Conservation (phyloP, 2,329 filamentous ascomycete genomes). For the Rachicladosporium sp. region DNA sequence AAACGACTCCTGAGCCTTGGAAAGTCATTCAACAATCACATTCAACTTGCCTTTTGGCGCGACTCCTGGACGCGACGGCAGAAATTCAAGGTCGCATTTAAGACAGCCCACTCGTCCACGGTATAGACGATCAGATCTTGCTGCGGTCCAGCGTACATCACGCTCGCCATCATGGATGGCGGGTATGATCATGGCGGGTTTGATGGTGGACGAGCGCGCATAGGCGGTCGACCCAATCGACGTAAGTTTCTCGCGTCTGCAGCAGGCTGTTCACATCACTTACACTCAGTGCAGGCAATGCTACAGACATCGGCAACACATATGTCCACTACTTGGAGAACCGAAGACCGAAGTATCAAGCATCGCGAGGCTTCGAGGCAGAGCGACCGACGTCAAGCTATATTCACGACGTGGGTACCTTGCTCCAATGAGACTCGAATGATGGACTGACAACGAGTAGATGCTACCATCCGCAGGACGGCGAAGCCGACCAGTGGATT, state of each 20-base stretch:
- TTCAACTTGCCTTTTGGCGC: no score
- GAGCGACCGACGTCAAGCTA: slow-evolving; percentile 84
- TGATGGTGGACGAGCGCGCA: slow-evolving; percentile 11
- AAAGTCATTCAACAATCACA: no score
- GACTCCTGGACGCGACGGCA: no score
- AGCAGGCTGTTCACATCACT: not conserved
- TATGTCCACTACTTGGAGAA: slow-evolving; percentile 70
- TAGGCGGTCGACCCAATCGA: slow-evolving; percentile 12
- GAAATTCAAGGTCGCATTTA: no score
- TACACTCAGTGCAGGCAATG: slow-evolving; percentile 14
- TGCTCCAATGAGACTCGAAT: not conserved
- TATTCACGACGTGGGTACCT: slow-evolving; percentile 57
- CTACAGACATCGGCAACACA: slow-evolving; percentile 24
- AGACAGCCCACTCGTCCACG: no score
- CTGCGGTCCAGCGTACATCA: no score
- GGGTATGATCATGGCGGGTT: slow-evolving; percentile 17
- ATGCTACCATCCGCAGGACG: slow-evolving; percentile 78
- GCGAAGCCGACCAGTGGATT: slow-evolving; percentile 63
- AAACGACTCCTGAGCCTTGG: no score
- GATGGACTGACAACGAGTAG: slow-evolving; percentile 31
- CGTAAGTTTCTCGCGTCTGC: slow-evolving; percentile 2
- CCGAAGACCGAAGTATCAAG: slow-evolving; percentile 63
- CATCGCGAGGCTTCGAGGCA: slow-evolving; percentile 57
- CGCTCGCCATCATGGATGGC: slow-evolving; percentile 16
- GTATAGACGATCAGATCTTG: no score